Percentiles rank a stretch among this genome's conserved stretches.
Evolutionary conservation across 2,329 filamentous ascomycete species (phyloP).

Genomic region (Alternaria metachromatica): DNA sequence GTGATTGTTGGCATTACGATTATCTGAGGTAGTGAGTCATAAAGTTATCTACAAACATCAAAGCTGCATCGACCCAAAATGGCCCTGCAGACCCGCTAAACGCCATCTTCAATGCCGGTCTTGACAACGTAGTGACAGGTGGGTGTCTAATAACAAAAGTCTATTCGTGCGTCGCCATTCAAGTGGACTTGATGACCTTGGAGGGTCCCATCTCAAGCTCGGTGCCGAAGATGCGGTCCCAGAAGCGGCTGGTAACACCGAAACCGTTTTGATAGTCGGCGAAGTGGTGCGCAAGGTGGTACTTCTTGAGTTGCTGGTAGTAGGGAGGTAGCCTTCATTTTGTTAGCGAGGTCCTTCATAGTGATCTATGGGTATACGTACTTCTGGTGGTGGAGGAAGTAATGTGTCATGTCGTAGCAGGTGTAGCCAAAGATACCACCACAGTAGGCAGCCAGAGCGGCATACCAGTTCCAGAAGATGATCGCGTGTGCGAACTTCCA

Average conservation of each 20-base stretch:
- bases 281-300: slow-evolving; percentile 96
- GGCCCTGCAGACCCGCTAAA: slow-evolving; percentile 5
- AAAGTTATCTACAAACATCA: background rate
- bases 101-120: slow-evolving; percentile 13
- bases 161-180: background rate
- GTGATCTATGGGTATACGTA: slow-evolving; percentile 48
- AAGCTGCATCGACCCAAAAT: slow-evolving; percentile 3
- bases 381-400: slow-evolving; percentile 97
- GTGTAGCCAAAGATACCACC: slow-evolving; percentile 96
- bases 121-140: slow-evolving; percentile 4
- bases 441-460: slow-evolving; percentile 78
- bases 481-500: slow-evolving; percentile 87
- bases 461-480: slow-evolving; percentile 85
- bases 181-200: slow-evolving; percentile 57
- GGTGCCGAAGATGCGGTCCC: slow-evolving; percentile 92
- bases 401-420: slow-evolving; percentile 96
- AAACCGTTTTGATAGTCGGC: slow-evolving; percentile 98
- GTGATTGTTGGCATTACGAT: slow-evolving; percentile 18
- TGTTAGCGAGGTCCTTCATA: slow-evolving; percentile 11
- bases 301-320: slow-evolving; percentile 94
- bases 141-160: slow-evolving; percentile 1
- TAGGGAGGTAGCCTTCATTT: slow-evolving; percentile 73
- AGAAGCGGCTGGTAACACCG: slow-evolving; percentile 94
- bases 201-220: slow-evolving; percentile 67
- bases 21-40: slow-evolving; percentile 5